Evolutionary conservation across 768 basidiomycete species (phyloP).

Genomic region (Amanita inopinata): DNA sequence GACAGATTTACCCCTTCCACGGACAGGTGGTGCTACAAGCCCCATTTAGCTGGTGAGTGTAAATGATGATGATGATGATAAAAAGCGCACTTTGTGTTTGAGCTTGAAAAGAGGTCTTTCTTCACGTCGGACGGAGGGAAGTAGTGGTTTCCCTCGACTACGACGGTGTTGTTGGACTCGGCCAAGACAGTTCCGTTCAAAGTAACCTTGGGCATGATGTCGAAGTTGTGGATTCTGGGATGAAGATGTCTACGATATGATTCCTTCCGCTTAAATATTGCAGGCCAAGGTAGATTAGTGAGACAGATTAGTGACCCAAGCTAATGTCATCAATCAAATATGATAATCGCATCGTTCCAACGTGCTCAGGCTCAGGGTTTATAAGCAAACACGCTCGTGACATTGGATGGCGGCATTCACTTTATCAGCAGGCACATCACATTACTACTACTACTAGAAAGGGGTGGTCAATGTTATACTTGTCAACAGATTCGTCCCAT

Average conservation of each 20-base stretch:
- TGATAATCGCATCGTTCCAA: too few relatives aligned
- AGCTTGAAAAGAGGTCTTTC: constrained; percentile 34
- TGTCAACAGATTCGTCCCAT: constrained; percentile 19
- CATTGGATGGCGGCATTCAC: too few relatives aligned
- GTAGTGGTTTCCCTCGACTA: constrained; percentile 65
- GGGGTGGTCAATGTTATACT: background rate
- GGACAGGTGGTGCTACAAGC: constrained; percentile 41
- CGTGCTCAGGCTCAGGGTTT: too few relatives aligned
- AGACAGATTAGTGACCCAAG: too few relatives aligned
- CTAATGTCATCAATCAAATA: too few relatives aligned
- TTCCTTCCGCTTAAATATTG: too few relatives aligned
- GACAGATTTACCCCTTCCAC: constrained; percentile 58
- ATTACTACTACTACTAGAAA: too few relatives aligned
- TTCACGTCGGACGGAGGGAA: constrained; percentile 54
- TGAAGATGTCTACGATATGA: background rate
- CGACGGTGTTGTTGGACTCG: constrained; percentile 41
- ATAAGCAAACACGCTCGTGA: too few relatives aligned
- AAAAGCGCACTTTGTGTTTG: constrained; percentile 31
- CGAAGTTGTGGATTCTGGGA: background rate
- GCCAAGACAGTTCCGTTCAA: constrained; percentile 46
- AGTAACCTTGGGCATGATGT: constrained; percentile 38
- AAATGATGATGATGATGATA: background rate
- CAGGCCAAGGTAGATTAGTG: too few relatives aligned
- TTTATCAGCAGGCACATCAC: too few relatives aligned
- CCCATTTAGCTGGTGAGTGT: too few relatives aligned